Evolutionary conservation across 768 basidiomycete genomes (phyloP).

Genomic region (Holtermannia corniformis): DNA sequence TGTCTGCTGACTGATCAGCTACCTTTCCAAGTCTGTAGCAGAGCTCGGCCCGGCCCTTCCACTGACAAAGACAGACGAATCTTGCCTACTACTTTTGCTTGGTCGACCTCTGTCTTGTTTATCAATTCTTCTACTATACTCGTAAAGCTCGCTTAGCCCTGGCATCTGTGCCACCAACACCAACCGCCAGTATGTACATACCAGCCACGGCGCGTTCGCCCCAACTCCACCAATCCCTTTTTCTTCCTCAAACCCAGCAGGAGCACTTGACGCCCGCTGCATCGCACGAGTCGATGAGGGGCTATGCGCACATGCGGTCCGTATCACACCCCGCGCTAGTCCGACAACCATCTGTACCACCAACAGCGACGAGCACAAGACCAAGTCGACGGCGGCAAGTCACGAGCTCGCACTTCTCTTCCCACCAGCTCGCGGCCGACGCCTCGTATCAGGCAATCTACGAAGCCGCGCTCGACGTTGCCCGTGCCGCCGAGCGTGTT

Average conservation of each 20-base stretch:
- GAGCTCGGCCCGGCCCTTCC: no score
- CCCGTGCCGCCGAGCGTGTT: conserved; percentile 33
- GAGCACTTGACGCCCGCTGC: not conserved
- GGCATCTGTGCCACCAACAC: not conserved
- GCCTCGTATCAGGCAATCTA: conserved; percentile 30
- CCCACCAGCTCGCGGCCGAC: not conserved
- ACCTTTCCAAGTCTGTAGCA: conserved; percentile 70
- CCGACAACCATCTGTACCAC: not conserved
- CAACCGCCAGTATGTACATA: conserved; percentile 5
- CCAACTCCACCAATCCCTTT: conserved; percentile 19
- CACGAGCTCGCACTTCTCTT: not conserved
- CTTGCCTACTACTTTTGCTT: conserved; percentile 85
- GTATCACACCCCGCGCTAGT: not conserved
- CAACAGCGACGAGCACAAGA: not conserved
- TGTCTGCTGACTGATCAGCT: conserved; percentile 77
- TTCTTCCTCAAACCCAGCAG: conserved; percentile 9
- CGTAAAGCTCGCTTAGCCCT: conserved; percentile 2
- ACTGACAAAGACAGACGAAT: conserved; percentile 52
- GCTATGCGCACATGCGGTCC: not conserved
- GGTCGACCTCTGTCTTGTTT: conserved; percentile 65
- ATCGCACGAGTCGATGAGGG: no score
- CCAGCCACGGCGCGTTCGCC: conserved; percentile 12
- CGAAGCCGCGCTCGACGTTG: conserved; percentile 37
- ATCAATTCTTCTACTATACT: conserved; percentile 72
- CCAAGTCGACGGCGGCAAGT: not conserved